These are phyloP conservation scores for Russula vinacea DNA, from an alignment of 768 basidiomycete species.

Conservation along the genomic window DNA sequence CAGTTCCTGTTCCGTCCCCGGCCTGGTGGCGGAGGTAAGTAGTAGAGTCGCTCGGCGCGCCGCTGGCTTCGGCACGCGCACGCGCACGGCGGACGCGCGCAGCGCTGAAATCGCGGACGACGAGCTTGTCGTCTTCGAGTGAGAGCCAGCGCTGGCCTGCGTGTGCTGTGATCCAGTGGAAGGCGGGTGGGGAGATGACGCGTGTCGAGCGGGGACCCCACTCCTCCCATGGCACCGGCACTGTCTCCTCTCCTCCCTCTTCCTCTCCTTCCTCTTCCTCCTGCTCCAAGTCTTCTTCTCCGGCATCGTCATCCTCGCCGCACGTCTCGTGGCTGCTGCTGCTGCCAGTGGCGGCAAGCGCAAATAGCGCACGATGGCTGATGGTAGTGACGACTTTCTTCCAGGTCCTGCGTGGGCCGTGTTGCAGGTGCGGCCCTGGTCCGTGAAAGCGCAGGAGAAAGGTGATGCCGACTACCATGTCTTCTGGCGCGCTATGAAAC, in stretches of 20 bases:
- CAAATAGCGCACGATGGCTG: constrained; percentile 14
- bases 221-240: constrained; percentile 5
- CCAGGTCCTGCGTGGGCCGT: neutral
- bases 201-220: constrained; percentile 18
- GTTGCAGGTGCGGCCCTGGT: neutral
- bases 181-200: constrained; percentile 12
- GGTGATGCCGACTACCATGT: constrained; percentile 24
- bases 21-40: no score
- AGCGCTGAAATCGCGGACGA: constrained; percentile 20
- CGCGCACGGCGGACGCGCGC: constrained; percentile 11
- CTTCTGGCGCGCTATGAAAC: constrained; percentile 24
- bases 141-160: constrained; percentile 24
- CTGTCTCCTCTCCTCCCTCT: neutral
- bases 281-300: neutral
- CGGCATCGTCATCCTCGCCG: neutral
- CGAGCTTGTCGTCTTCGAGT: constrained; percentile 10
- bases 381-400: constrained; percentile 21
- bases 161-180: constrained; percentile 26
- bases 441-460: constrained; percentile 16
- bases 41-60: no score
- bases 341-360: neutral
- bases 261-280: neutral
- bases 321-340: neutral
- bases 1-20: neutral
- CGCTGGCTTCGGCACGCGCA: no score